Conservation (phyloP, 169 alveolate species). For the Sarcocystis neurona region DNA sequence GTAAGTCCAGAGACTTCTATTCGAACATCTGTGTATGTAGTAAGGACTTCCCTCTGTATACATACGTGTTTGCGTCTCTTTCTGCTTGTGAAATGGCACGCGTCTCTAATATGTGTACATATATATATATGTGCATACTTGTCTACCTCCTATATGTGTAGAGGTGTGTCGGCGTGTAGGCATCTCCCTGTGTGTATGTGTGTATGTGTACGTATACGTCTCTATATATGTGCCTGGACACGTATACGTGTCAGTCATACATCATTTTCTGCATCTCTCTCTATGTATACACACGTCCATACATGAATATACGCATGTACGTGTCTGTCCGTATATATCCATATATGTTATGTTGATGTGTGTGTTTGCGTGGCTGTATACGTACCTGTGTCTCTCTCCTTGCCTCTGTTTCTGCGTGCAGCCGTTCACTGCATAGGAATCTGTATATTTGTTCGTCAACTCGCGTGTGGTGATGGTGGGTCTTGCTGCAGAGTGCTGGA, state of each 20-base stretch:
- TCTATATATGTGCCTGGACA: background rate
- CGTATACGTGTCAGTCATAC: background rate
- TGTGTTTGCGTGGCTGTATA: background rate
- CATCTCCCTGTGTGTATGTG: background rate
- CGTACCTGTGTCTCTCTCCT: background rate
- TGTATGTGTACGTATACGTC: background rate
- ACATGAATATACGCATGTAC: too few relatives aligned
- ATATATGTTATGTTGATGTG: background rate
- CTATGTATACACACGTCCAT: background rate
- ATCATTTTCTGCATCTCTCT: too few relatives aligned
- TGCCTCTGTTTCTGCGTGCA: background rate
- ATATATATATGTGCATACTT: background rate
- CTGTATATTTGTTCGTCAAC: background rate
- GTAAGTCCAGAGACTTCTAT: background rate
- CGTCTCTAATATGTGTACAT: background rate
- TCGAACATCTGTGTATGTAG: background rate
- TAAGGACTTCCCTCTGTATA: background rate
- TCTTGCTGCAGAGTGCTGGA: constrained; percentile 62
- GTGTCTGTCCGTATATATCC: background rate
- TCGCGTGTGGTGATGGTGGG: background rate
- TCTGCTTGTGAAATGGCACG: background rate
- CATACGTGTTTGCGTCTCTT: background rate
- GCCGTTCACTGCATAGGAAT: background rate
- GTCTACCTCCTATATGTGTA: too few relatives aligned
- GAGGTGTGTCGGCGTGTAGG: too few relatives aligned